Evolutionary conservation across 2,329 filamentous ascomycete genomes (phyloP).

Genomic region (Claviceps quebecensis): DNA sequence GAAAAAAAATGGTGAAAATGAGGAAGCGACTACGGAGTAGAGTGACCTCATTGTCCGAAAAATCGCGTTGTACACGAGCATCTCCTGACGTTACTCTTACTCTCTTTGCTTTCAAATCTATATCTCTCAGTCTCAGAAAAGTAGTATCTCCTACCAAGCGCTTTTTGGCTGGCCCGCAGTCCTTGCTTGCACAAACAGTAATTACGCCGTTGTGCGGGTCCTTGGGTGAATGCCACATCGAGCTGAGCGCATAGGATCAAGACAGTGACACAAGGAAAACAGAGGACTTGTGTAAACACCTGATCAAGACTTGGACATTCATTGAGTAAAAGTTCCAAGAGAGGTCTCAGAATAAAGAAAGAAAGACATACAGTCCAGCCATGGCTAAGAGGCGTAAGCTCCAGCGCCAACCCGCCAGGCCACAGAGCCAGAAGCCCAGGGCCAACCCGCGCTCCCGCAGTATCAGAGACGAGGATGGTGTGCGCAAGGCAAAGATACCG

Average conservation of each 20-base stretch:
- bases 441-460: not conserved
- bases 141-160: not conserved
- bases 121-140: not conserved
- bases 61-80: not conserved
- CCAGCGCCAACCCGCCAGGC: conserved; percentile 6
- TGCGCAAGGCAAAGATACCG: conserved; percentile 6
- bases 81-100: not conserved
- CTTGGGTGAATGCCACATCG: not conserved
- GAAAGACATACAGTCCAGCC: not conserved
- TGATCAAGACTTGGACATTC: too few species aligned
- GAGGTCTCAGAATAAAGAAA: not conserved
- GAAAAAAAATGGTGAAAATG: not conserved
- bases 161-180: not conserved
- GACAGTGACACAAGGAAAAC: not conserved
- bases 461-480: not conserved
- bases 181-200: too few species aligned
- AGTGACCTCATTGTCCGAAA: not conserved
- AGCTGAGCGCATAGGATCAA: not conserved
- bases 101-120: not conserved
- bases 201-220: too few species aligned
- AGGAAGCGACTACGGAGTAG: too few species aligned
- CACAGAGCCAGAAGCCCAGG: conserved; percentile 9
- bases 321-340: not conserved
- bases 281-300: not conserved
- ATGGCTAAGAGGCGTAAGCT: conserved; percentile 11